Percentiles rank a stretch among this genome's conserved stretches.
Evolutionary conservation across 768 basidiomycete species (phyloP).

Genomic region (Amanita phalloides): DNA sequence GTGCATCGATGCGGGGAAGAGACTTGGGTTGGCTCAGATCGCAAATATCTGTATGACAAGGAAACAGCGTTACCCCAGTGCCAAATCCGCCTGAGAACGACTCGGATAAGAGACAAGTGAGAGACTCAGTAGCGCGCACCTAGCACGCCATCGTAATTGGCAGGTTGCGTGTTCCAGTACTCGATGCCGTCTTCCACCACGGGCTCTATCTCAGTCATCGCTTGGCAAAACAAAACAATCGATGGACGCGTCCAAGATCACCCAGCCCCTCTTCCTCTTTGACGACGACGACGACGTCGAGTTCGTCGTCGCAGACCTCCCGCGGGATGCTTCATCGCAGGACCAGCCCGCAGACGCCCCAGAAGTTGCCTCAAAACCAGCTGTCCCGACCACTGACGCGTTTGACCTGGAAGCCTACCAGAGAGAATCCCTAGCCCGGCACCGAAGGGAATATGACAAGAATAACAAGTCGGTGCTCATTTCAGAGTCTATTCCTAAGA

Average conservation of each 20-base stretch:
- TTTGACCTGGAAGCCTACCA: conserved; percentile 5
- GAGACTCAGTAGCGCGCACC: conserved; percentile 25
- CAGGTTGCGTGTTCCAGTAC: conserved; percentile 81
- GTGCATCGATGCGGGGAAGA: conserved; percentile 81
- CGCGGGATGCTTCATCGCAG: conserved; percentile 6
- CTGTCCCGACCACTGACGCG: background rate
- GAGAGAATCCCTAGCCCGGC: conserved; percentile 26
- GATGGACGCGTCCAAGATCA: conserved; percentile 44
- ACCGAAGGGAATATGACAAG: conserved; percentile 42
- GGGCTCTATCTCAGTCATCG: conserved; percentile 22
- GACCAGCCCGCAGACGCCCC: conserved; percentile 14
- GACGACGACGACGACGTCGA: conserved; percentile 50
- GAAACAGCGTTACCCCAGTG: conserved; percentile 35
- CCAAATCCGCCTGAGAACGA: conserved; percentile 27
- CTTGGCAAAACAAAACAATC: conserved; percentile 18
- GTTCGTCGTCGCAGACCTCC: conserved; percentile 19
- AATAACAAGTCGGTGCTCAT: conserved; percentile 21
- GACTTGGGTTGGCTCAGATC: conserved; percentile 8
- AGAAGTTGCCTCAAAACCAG: conserved; percentile 14
- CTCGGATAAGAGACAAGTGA: background rate
- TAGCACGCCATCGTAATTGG: conserved; percentile 80
- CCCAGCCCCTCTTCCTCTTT: conserved; percentile 41
- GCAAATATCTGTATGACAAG: conserved; percentile 8
- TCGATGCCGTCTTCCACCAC: conserved; percentile 67
- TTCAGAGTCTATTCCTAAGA: conserved; percentile 27